Evolutionary conservation across 1,139 yeast genomes (phyloP).

Genomic region (Hemisphaericaspora xylofermentans): DNA sequence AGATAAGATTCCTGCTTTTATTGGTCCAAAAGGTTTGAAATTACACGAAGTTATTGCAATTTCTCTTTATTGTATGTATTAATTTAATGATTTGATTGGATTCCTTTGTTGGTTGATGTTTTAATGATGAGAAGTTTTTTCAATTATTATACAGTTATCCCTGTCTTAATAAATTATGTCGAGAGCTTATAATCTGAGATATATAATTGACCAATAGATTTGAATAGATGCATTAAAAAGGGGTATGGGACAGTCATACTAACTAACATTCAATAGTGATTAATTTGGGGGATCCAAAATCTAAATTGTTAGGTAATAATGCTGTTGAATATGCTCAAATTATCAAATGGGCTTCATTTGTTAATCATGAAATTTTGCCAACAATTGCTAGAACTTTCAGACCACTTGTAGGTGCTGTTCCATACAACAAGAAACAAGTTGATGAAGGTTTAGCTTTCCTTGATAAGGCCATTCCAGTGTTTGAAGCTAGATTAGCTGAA

Average conservation of each 20-base stretch:
- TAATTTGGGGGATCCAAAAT: constrained; percentile 28
- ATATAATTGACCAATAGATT: not conserved
- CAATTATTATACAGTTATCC: constrained; percentile 74
- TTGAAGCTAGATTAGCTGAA: constrained; percentile 67
- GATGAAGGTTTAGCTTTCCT: constrained; percentile 52
- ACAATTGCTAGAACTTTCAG: constrained; percentile 34
- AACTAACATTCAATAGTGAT: constrained; percentile 27
- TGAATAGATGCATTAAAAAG: not conserved
- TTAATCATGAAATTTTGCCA: constrained; percentile 68
- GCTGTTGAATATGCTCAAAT: constrained; percentile 69
- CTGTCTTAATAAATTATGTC: constrained; percentile 85
- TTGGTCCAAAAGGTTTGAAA: constrained; percentile 78
- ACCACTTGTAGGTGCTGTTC: constrained; percentile 36
- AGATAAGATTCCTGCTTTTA: constrained; percentile 72
- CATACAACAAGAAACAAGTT: constrained; percentile 77
- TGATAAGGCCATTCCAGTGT: constrained; percentile 41
- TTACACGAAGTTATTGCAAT: constrained; percentile 82
- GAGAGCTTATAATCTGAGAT: constrained; percentile 57
- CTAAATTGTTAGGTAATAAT: constrained; percentile 60
- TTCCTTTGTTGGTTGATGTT: not conserved
- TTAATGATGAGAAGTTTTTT: constrained; percentile 56
- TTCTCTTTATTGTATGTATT: constrained; percentile 43
- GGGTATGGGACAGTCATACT: too few species aligned
- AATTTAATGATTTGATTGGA: not conserved
- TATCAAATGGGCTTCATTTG: constrained; percentile 78